Base-by-base conservation (phyloP, 768 basidiomycete genomes). In the Amanita pallidorosea region DNA sequence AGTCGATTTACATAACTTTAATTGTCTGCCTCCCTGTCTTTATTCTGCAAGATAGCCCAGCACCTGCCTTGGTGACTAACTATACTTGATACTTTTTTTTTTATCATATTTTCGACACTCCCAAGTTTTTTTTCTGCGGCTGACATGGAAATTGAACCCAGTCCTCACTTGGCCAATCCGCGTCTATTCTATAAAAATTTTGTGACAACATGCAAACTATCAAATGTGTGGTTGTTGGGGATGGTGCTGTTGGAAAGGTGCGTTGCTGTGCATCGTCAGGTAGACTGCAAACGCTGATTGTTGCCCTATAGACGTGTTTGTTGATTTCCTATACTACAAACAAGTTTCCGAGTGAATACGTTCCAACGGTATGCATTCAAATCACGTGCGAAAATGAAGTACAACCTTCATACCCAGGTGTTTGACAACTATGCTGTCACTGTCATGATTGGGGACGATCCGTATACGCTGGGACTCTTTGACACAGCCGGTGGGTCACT, bases 401-500 rank as follows among this genome's bases (percentile, higher is more conserved):
- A 41, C 29, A 33, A 38, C n/a, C 12, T 13, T 18, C 23, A 3
- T 8, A 40, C n/a, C n/a, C 69, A 90, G 88, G 86, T 92, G 53
- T 93, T 93, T 67, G 90, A 95, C 70, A 95, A 95, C 70, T 94
- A 94, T 71, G 96, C 96, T 55, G 96, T 98, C 55, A 98, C 95
- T n/a, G 96, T 99, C 53, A 98, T 99, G 96, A 98, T 99, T 70
- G 95, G 95, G 48, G 96, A 98, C 62, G 95, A 98, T 70, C 95
- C 96, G 48, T 98, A 98, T 68, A 98, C 96, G 57, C 72, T 99
- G 63, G 96, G 96, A 51, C 69, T 99, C 58, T 99, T 98, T 68
- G 96, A 99, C 77, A 99, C 96, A 54, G 96, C 96, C 59, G 93
- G 93, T 93, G 56, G 60, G 88, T 77, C 44, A 8, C 49, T n/a